Conservation (phyloP, 257 asterid species). For the Striga asiatica region DNA sequence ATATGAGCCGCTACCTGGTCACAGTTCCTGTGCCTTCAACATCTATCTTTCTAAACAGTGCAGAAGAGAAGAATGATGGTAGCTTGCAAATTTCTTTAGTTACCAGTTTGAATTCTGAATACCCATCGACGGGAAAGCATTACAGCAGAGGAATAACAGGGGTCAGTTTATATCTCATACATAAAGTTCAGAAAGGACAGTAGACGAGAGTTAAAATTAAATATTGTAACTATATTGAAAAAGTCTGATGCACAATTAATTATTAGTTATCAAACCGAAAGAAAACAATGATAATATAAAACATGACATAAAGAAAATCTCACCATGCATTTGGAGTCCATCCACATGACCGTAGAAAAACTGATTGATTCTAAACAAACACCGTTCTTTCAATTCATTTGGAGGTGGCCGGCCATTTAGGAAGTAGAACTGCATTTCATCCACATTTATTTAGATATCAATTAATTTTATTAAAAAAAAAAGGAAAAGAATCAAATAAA, state of each 20-base stretch:
- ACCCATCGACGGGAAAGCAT: conserved; percentile 13
- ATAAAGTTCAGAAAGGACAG: conserved; percentile 11
- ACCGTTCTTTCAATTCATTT: conserved; percentile 84
- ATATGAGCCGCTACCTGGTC: conserved; percentile 51
- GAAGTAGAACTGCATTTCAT: conserved; percentile 74
- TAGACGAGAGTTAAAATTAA: neutral
- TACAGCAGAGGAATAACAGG: neutral
- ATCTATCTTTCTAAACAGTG: conserved; percentile 81
- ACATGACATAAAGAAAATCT: conserved; percentile 21
- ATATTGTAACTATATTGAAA: neutral
- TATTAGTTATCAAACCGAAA: neutral
- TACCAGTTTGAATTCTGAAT: conserved; percentile 84
- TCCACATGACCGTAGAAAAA: conserved; percentile 86
- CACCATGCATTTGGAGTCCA: conserved; percentile 89
- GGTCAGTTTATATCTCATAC: neutral
- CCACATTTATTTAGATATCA: conserved; percentile 13
- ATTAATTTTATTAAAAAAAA: neutral
- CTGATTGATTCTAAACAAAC: conserved; percentile 88
- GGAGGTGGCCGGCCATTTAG: conserved; percentile 90
- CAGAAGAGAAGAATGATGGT: conserved; percentile 88
- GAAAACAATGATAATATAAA: neutral
- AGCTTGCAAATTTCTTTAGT: conserved; percentile 97
- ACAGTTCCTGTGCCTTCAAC: conserved; percentile 52
- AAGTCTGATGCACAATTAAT: neutral
- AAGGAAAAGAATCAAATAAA: conserved; percentile 5